Base-by-base conservation (phyloP, 1,284 basidiomycete genomes). In the Boletus holoroseus region DNA sequence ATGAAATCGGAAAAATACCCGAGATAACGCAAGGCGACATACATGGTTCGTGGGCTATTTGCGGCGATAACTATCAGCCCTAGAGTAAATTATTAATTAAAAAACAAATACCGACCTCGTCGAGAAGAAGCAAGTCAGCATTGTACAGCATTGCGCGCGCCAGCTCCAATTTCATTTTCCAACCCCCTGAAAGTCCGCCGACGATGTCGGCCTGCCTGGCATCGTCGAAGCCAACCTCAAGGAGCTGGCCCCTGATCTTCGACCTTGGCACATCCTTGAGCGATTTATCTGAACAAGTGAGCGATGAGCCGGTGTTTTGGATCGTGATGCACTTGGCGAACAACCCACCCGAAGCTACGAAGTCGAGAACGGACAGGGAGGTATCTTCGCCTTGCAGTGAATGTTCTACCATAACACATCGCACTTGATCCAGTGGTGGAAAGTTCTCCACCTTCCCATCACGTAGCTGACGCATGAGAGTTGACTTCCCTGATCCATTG, bases 101-200 rank as follows among this genome's bases (percentile, higher is more conserved):
- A 34, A 56, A 60, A 50, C 3, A 48, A 20, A 54, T 34, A 57
- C 53, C 49, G 38, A 85, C 83, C 75, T 88, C 86, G 68, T 94
- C 92, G 47, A 98, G 82, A 49, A 98, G 77, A 42, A 97, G 78
- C 47, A 97, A 81, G 72, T 97, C 94, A 34, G 94, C 96, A 63
- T 94, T 91, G 73, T 94, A 94, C 47, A 96, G 74, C 91, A 96
- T 96, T n/a, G 94, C 94, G 61, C 92, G 77, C 13, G 88, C 92
- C 43, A 89, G 81, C 74, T 88, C 95, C 56, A 93, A 81, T 76
- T 93, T 92, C 95, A 99, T 99, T 78, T 99, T 99, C 95, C 95
- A 99, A 46, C 96, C 95, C 69, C 96, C 96, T 18, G 94, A 97
- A 53, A 98, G 76, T 48, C 91, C 89, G 44, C 88, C 90, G 54